These are phyloP conservation scores for Cyclospora cayetanensis DNA, from an alignment of 169 alveolate genomes.

Conservation along the genomic window DNA sequence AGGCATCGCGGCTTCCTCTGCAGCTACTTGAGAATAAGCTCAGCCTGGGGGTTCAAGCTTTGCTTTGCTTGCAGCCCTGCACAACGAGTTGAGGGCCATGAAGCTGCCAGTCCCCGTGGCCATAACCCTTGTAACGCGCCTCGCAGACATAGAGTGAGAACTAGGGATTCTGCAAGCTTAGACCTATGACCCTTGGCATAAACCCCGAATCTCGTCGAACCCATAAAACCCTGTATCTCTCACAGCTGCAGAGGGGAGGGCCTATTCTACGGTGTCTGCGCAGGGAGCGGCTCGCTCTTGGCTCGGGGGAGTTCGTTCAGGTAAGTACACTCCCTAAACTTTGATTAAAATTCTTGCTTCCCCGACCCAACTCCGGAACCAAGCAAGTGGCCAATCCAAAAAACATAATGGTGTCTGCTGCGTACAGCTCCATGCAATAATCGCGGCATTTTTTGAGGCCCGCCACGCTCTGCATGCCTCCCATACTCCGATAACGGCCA, in stretches of 20 bases:
- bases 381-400: slow-evolving; percentile 19
- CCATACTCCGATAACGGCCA: background rate
- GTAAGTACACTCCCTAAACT: background rate
- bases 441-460: slow-evolving; percentile 71
- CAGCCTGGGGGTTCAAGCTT: no score
- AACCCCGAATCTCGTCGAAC: background rate
- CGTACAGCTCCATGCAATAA: slow-evolving; percentile 68
- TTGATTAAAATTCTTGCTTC: background rate
- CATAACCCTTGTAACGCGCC: slow-evolving; percentile 61
- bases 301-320: slow-evolving; percentile 56
- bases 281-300: slow-evolving; percentile 53
- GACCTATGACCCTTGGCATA: background rate
- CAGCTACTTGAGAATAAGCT: no score
- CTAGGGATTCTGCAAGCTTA: background rate
- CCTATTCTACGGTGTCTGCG: background rate
- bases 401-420: background rate
- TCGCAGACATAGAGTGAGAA: slow-evolving; percentile 68
- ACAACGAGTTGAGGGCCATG: slow-evolving; percentile 4
- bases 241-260: background rate
- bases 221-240: background rate
- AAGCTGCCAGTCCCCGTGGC: slow-evolving; percentile 59
- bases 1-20: no score
- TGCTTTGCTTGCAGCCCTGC: slow-evolving; percentile 47
- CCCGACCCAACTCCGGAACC: background rate
- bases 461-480: slow-evolving; percentile 71